A percentile compares a stretch with the other conserved stretches of the same genome.
phyloP scores from a whole-genome alignment of 371 early-diverging fungal genomes.

The Syncephalastrum racemosum region DNA sequence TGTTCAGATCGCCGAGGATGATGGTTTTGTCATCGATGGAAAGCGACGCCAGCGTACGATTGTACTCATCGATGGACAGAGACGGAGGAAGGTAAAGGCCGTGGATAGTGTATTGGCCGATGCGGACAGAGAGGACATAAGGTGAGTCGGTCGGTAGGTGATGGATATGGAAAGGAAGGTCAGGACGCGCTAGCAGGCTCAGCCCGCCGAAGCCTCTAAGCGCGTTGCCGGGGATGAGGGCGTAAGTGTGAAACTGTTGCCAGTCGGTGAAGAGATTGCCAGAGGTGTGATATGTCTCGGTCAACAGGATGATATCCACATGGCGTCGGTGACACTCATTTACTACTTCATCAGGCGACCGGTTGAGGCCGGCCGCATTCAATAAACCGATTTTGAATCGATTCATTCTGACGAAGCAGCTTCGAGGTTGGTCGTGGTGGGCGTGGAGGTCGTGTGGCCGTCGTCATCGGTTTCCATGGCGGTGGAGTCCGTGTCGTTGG shows the following conservation, averaged over 20 bases:
- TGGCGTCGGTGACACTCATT: background rate
- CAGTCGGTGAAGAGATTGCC: constrained; percentile 2
- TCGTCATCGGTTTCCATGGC: background rate
- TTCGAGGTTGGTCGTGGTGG: background rate
- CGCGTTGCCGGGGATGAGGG: background rate
- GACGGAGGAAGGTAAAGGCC: constrained; percentile 4
- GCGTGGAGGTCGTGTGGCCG: background rate
- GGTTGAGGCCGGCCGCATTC: constrained; percentile 4
- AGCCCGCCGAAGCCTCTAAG: constrained; percentile 3
- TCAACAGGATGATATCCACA: background rate
- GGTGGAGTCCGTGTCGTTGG: too few relatives aligned
- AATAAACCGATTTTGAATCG: constrained; percentile 7
- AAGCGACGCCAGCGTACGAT: too few relatives aligned
- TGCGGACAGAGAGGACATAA: background rate
- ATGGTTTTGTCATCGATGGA: constrained; percentile 1
- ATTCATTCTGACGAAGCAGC: background rate
- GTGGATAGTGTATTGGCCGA: constrained; percentile 4
- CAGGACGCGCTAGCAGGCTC: constrained; percentile 1
- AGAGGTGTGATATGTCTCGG: background rate
- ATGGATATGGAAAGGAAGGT: constrained; percentile 1
- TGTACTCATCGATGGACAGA: background rate
- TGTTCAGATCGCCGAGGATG: constrained; percentile 2
- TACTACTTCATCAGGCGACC: background rate
- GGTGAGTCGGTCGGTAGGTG: background rate
- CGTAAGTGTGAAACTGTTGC: constrained; percentile 7